Base-by-base conservation (phyloP, 2,329 filamentous ascomycete species). In the Diplocarpon mali region DNA sequence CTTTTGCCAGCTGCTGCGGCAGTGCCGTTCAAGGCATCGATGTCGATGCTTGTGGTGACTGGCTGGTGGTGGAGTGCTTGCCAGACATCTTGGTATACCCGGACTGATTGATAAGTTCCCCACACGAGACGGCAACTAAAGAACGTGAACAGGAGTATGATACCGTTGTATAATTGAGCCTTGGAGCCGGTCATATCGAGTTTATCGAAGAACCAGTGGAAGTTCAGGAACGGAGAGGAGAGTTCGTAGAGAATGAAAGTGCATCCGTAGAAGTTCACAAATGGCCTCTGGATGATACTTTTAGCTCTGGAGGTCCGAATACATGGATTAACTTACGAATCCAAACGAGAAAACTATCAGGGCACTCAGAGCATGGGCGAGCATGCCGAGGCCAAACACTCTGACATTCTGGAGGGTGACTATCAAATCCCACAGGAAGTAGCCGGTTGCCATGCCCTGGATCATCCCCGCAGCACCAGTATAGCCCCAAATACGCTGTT, bases 161-260 rank as follows among this genome's bases (percentile, higher is more conserved):
- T 70, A 55, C 85, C 85, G 58, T 92, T 92, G 64, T 85, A 79
- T 24, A 89, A 72, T 66, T 92, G 86, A 17, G 77, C 64, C 42
- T 69, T 71, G 15, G 80, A 79, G 30, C 86, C 86, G 0, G 86
- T 92, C 71, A 87, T 79, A 57, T 78, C 74, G 47, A 90, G 69
- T 68, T 93, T 93, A 66, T 93, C 86, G 65, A 84, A 85, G 69
- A 92, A 92, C 86, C 86, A 93, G 69, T 93, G 86, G 60, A 90
- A 75, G 62, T 93, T 93, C 46, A 92, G 72, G 64, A 92, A 89
- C 7, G 85, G 85, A 4, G 82, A 84, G 20, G 84, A 89, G 32
- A 93, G 75, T 64, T 93, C 86, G 75, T 88, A 93, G 47, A 92
- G 79, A 57, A 93, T 85, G 64, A 93, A 93, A 48, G 78, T 77